Conservation (phyloP, 768 basidiomycete species). For the Heimioporus sp. region DNA sequence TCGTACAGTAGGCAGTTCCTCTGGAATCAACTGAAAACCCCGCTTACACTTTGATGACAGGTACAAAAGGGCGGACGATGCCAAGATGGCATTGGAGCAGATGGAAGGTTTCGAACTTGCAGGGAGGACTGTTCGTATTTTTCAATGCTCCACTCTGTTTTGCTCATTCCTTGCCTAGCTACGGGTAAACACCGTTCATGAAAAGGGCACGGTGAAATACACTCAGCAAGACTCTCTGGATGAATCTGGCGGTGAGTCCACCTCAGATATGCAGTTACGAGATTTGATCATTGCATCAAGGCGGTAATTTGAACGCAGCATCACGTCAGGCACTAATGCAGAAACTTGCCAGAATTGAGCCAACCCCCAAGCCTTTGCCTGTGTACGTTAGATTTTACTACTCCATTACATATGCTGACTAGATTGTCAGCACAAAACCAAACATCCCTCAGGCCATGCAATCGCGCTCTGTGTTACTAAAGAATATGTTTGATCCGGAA, state of each 20-base stretch:
- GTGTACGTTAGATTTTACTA: constrained; percentile 40
- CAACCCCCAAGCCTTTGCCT: constrained; percentile 55
- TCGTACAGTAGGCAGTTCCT: constrained; percentile 74
- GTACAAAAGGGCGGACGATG: constrained; percentile 89
- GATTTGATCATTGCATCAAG: constrained; percentile 39
- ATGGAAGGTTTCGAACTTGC: constrained; percentile 99
- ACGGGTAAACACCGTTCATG: constrained; percentile 89
- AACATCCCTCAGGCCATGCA: constrained; percentile 84
- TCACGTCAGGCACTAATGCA: constrained; percentile 99
- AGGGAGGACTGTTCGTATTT: constrained; percentile 72
- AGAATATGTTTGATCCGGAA: constrained; percentile 98
- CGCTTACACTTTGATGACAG: constrained; percentile 36
- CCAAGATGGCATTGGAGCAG: constrained; percentile 94
- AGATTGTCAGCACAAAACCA: constrained; percentile 56
- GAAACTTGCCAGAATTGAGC: constrained; percentile 96
- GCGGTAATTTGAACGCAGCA: constrained; percentile 96
- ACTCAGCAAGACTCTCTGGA: constrained; percentile 81
- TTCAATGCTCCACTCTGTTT: constrained; percentile 12
- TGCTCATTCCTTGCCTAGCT: constrained; percentile 43
- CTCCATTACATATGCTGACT: constrained; percentile 10
- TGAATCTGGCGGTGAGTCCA: constrained; percentile 75
- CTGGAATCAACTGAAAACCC: not conserved
- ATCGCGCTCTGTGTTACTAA: constrained; percentile 85
- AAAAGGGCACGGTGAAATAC: constrained; percentile 78
- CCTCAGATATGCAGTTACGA: not conserved